Conservation (phyloP, 1,284 basidiomycete species). For the Fistulinella staudtii region DNA sequence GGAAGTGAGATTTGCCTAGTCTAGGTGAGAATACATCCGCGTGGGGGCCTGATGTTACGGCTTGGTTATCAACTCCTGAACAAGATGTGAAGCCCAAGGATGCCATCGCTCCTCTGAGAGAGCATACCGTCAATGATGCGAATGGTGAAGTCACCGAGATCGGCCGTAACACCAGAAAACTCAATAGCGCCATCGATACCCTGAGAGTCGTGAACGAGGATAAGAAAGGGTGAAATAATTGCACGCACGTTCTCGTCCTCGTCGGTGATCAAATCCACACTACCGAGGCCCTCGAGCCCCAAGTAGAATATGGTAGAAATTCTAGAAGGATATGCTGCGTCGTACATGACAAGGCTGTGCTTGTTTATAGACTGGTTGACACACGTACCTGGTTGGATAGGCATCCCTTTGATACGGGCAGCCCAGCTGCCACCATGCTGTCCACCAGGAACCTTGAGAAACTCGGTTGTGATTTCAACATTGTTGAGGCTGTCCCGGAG, state of each 20-base stretch:
- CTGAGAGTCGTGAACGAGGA: conserved; percentile 39
- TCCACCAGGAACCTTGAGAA: conserved; percentile 79
- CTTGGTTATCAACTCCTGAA: conserved; percentile 56
- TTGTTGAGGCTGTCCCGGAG: conserved; percentile 82
- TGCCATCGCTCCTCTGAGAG: neutral
- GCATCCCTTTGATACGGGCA: conserved; percentile 80
- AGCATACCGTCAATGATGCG: conserved; percentile 73
- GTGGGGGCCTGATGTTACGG: conserved; percentile 51
- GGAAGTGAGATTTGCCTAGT: conserved; percentile 70
- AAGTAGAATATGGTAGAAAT: conserved; percentile 82
- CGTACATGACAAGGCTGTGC: conserved; percentile 5
- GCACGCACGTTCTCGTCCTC: conserved; percentile 66
- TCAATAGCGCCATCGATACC: conserved; percentile 67
- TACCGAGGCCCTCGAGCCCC: conserved; percentile 84
- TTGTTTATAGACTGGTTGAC: neutral
- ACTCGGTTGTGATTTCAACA: conserved; percentile 79
- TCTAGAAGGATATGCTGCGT: conserved; percentile 50
- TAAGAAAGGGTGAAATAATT: neutral
- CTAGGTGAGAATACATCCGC: conserved; percentile 58
- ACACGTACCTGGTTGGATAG: conserved; percentile 61
- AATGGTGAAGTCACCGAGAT: conserved; percentile 79
- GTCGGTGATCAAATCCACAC: conserved; percentile 72
- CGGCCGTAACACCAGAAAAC: conserved; percentile 68
- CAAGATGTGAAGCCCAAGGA: conserved; percentile 5
- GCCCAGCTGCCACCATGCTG: conserved; percentile 87